Conservation (phyloP, 169 alveolate species). For the Ichthyophthirius multifiliis region DNA sequence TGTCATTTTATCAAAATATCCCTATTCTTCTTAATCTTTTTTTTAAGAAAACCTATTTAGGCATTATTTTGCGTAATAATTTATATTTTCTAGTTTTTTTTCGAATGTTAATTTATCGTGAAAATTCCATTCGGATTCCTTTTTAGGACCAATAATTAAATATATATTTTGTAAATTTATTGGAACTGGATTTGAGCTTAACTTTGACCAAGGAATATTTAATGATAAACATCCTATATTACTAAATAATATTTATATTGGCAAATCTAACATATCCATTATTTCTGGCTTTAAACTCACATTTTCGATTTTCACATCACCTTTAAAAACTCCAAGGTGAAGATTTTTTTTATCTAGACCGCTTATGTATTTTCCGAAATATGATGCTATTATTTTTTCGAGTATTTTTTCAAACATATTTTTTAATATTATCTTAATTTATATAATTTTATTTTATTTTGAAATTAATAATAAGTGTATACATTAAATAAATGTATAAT, state of each 20-base stretch:
- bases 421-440: no score
- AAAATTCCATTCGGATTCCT: slow-evolving; percentile 55
- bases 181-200: slow-evolving; percentile 54
- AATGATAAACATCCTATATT: slow-evolving; percentile 52
- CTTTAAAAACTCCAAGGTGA: slow-evolving; percentile 49
- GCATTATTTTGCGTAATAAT: slow-evolving; percentile 51
- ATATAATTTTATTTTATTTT: no score
- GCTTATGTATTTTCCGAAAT: slow-evolving; percentile 55
- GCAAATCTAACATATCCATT: slow-evolving; percentile 56
- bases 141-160: slow-evolving; percentile 48
- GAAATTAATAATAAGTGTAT: no score
- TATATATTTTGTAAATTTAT: slow-evolving; percentile 56
- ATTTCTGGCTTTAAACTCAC: slow-evolving; percentile 57
- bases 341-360: slow-evolving; percentile 52
- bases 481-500: no score
- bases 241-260: slow-evolving; percentile 51
- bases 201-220: slow-evolving; percentile 63
- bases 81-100: slow-evolving; percentile 52
- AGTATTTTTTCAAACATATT: slow-evolving; percentile 53
- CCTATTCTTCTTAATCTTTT: slow-evolving; percentile 9
- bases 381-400: slow-evolving; percentile 47
- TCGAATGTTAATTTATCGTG: slow-evolving; percentile 44
- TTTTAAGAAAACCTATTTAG: slow-evolving; percentile 32
- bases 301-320: slow-evolving; percentile 56
- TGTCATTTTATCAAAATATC: slow-evolving; percentile 53